Percentiles rank a stretch among this genome's conserved stretches.
Evolutionary conservation across 345 rosid species (phyloP).

Genomic region (Eucalyptus caleyi): DNA sequence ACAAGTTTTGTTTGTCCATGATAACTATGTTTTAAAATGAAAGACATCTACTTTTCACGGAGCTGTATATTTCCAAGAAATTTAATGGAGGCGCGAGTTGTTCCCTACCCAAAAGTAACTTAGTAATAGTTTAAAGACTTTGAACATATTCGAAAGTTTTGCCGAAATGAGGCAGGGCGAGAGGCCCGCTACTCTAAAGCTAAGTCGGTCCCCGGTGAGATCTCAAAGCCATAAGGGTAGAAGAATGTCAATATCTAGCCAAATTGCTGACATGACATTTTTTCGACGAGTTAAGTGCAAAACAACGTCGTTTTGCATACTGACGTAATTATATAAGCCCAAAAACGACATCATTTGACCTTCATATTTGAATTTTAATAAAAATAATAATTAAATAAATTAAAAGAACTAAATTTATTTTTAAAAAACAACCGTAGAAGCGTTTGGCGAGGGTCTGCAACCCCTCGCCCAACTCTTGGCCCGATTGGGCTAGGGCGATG

Average conservation of each 20-base stretch:
- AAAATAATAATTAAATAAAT: too few species aligned
- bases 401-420: too few species aligned
- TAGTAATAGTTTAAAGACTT: neutral
- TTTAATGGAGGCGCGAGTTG: neutral
- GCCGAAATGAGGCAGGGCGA: neutral
- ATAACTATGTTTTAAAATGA: neutral
- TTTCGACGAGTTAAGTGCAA: too few species aligned
- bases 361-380: fast-evolving
- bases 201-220: neutral
- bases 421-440: too few species aligned
- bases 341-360: too few species aligned
- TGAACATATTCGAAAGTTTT: neutral
- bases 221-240: neutral
- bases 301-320: fast-evolving
- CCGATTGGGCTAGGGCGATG: fast-evolving
- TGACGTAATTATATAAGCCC: too few species aligned
- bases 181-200: neutral
- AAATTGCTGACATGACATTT: too few species aligned
- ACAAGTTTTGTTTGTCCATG: neutral
- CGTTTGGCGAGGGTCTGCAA: too few species aligned
- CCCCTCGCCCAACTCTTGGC: too few species aligned
- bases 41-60: neutral
- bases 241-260: neutral
- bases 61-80: neutral
- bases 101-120: neutral